These are phyloP conservation scores for Protomyces inundatus DNA, from an alignment of 1,139 yeast species.

Conservation along the genomic window DNA sequence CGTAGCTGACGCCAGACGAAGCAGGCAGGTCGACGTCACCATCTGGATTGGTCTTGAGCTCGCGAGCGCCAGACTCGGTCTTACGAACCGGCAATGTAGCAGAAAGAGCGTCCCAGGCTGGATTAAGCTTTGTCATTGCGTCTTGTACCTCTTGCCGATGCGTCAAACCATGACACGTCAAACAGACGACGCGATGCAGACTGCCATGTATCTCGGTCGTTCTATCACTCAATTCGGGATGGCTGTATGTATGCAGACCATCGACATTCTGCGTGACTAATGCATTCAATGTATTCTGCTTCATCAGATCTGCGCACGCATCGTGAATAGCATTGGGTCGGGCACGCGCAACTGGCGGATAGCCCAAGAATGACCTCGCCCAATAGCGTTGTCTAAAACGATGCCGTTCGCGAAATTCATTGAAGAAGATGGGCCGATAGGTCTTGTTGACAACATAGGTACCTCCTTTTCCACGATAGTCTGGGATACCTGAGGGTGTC, in stretches of 20 bases:
- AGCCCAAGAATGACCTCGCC: constrained; percentile 35
- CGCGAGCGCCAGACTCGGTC: constrained; percentile 11
- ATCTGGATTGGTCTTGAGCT: constrained; percentile 33
- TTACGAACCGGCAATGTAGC: constrained; percentile 12
- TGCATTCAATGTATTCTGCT: constrained; percentile 27
- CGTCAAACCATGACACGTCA: constrained; percentile 30
- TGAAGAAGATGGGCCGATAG: constrained; percentile 35
- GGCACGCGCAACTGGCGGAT: constrained; percentile 31
- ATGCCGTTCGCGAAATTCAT: constrained; percentile 33
- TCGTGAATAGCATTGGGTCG: constrained; percentile 33
- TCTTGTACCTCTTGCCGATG: constrained; percentile 31
- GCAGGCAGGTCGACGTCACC: constrained; percentile 35
- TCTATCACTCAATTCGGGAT: constrained; percentile 28
- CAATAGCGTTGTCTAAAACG: constrained; percentile 34
- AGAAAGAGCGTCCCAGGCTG: constrained; percentile 32
- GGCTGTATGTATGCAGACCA: constrained; percentile 31
- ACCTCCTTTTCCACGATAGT: constrained; percentile 50
- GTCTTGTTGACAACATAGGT: constrained; percentile 33
- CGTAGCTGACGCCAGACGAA: constrained; percentile 29
- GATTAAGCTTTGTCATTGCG: constrained; percentile 30
- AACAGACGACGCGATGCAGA: constrained; percentile 32
- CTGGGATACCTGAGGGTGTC: constrained; percentile 87
- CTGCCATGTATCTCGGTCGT: constrained; percentile 34
- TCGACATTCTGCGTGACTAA: constrained; percentile 35
- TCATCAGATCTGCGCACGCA: constrained; percentile 31